Evolutionary conservation across 495 filamentous ascomycete species (phyloP).

Genomic region (Tuber umbilicatum): DNA sequence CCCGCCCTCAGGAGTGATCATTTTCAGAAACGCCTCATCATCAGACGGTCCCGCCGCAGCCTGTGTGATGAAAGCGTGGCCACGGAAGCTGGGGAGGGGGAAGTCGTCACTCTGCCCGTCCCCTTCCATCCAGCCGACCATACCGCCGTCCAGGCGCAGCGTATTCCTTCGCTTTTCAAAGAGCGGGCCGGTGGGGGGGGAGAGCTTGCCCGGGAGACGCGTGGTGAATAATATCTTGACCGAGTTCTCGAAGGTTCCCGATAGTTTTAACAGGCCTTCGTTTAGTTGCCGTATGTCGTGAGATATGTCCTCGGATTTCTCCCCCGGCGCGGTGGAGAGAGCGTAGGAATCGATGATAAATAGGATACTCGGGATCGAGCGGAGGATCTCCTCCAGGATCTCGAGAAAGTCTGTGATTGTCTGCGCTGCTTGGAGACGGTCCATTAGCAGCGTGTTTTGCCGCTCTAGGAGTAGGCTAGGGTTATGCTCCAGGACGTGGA

Average conservation of each 20-base stretch:
- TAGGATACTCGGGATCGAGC: conserved; percentile 6
- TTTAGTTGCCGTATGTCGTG: background rate
- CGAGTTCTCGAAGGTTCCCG: background rate
- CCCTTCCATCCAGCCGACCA: background rate
- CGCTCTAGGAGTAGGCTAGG: background rate
- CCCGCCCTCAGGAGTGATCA: background rate
- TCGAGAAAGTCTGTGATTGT: background rate
- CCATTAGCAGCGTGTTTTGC: background rate
- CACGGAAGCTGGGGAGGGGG: background rate
- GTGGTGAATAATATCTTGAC: background rate
- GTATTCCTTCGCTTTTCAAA: background rate
- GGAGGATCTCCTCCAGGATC: conserved; percentile 6
- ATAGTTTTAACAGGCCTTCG: background rate
- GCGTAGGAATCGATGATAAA: conserved; percentile 8
- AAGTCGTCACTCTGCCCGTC: background rate
- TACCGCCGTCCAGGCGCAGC: background rate
- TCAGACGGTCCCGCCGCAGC: background rate
- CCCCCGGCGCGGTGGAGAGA: background rate
- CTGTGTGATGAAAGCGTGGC: background rate
- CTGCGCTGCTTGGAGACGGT: background rate
- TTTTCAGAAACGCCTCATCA: background rate
- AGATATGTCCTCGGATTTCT: background rate
- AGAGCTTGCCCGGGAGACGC: background rate
- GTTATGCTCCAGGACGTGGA: background rate
- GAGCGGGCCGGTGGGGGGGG: background rate